Evolutionary conservation across 208 protist genomes (phyloP).

Genomic region (Wallacemonas sp.): DNA sequence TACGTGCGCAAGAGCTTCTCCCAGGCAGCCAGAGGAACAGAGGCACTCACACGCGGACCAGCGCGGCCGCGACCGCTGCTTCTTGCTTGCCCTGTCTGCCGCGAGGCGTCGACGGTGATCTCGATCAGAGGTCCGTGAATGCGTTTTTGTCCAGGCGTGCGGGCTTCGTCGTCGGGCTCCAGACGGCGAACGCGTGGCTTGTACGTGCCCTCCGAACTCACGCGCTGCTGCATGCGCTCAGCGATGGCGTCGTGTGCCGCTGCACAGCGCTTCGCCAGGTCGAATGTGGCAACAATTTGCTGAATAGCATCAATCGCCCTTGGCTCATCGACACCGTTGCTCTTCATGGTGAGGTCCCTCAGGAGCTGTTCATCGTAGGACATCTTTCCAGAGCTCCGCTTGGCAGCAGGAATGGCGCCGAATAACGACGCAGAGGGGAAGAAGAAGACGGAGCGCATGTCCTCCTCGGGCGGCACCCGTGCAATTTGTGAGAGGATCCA

Average conservation of each 20-base stretch:
- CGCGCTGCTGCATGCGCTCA: constrained; percentile 27
- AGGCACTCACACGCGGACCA: constrained; percentile 13
- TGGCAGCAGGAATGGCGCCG: constrained; percentile 4
- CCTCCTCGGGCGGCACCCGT: constrained; percentile 26
- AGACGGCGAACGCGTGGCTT: constrained; percentile 15
- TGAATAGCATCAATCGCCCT: constrained; percentile 36
- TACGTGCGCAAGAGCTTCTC: constrained; percentile 72
- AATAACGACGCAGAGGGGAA: constrained; percentile 10
- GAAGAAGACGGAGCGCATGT: constrained; percentile 17
- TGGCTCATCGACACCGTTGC: constrained; percentile 37
- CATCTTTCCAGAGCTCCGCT: background rate
- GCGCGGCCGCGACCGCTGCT: background rate
- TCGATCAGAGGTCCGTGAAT: constrained; percentile 60
- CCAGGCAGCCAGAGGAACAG: constrained; percentile 68
- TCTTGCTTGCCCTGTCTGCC: background rate
- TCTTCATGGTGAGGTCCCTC: constrained; percentile 82
- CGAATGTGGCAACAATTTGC: constrained; percentile 45
- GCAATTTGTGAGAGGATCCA: constrained; percentile 87
- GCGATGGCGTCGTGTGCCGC: constrained; percentile 40
- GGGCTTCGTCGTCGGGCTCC: constrained; percentile 42
- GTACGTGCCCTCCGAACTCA: constrained; percentile 10
- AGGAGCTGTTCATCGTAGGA: constrained; percentile 86
- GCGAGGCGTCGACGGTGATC: constrained; percentile 44
- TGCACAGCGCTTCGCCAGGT: constrained; percentile 51
- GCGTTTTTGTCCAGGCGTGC: constrained; percentile 39